phyloP scores from a whole-genome alignment of 495 filamentous ascomycete genomes.

The Penicillium desertorum region DNA sequence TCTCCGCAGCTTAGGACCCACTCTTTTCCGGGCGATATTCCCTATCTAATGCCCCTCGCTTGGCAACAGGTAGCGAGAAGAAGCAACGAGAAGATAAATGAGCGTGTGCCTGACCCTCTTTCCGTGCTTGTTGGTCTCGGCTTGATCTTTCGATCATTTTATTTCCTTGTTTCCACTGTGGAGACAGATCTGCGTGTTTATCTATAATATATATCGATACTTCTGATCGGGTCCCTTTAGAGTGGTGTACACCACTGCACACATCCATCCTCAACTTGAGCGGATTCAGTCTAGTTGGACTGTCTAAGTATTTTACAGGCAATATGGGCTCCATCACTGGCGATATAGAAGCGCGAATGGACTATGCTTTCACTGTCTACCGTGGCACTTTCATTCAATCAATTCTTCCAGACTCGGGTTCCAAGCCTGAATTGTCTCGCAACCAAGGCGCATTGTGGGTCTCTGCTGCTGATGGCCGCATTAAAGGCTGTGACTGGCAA shows the following conservation, averaged over 20 bases:
- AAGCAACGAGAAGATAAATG: background rate
- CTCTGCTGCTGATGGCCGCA: constrained; percentile 56
- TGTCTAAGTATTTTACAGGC: background rate
- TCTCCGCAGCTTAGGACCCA: background rate
- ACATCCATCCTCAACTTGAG: background rate
- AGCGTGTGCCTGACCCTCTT: background rate
- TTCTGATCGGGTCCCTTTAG: too few relatives aligned
- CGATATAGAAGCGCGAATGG: background rate
- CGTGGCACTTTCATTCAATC: constrained; percentile 45
- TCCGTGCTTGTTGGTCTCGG: background rate
- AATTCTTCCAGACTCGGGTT: constrained; percentile 26
- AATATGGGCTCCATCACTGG: constrained; percentile 3
- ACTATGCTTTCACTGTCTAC: constrained; percentile 28
- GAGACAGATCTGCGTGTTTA: background rate
- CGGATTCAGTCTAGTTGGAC: background rate
- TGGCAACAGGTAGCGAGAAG: background rate
- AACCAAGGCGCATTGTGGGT: constrained; percentile 64
- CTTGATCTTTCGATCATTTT: background rate
- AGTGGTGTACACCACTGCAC: background rate
- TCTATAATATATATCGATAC: background rate
- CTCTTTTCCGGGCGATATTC: background rate
- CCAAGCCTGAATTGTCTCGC: constrained; percentile 27
- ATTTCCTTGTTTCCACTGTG: constrained; percentile 4
- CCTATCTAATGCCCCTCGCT: background rate
- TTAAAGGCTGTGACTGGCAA: constrained; percentile 41